These are phyloP conservation scores for Aurifilum marmelostoma DNA, from an alignment of 2,329 filamentous ascomycete species.

Conservation along the genomic window DNA sequence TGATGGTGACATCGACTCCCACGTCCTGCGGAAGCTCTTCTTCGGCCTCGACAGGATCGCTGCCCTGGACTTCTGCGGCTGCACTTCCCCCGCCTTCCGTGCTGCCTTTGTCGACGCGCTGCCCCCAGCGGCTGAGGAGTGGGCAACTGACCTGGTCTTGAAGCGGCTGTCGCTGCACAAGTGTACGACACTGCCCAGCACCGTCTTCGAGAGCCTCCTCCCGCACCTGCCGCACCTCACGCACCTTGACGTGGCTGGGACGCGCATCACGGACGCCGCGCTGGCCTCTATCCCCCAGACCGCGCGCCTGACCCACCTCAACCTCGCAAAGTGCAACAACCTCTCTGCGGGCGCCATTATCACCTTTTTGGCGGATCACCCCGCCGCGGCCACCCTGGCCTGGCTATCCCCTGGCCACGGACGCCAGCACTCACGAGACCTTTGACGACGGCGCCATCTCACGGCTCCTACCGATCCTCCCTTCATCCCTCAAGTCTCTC, in stretches of 20 bases:
- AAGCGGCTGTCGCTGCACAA: slow-evolving; percentile 76
- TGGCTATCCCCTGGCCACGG: slow-evolving; percentile 75
- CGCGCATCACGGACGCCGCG: slow-evolving; percentile 72
- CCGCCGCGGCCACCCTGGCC: slow-evolving; percentile 66
- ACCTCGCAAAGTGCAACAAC: slow-evolving; percentile 74
- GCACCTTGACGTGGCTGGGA: slow-evolving; percentile 79
- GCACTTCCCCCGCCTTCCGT: slow-evolving; percentile 70
- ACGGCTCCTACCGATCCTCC: slow-evolving; percentile 67
- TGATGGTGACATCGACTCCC: slow-evolving; percentile 72
- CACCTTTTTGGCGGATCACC: slow-evolving; percentile 71
- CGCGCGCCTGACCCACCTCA: slow-evolving; percentile 75
- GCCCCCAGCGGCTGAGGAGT: slow-evolving; percentile 44
- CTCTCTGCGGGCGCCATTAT: slow-evolving; percentile 69
- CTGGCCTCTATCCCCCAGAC: slow-evolving; percentile 71
- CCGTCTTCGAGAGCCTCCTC: slow-evolving; percentile 69
- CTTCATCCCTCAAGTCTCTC: slow-evolving; percentile 69
- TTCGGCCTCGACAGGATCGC: slow-evolving; percentile 65
- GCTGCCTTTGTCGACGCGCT: slow-evolving; percentile 63
- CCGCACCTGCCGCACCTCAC: slow-evolving; percentile 72
- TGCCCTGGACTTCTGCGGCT: slow-evolving; percentile 78
- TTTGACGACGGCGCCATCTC: slow-evolving; percentile 68
- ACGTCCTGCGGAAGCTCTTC: slow-evolving; percentile 72
- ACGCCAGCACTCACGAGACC: slow-evolving; percentile 72
- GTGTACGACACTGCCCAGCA: slow-evolving; percentile 70
- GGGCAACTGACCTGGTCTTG: slow-evolving; percentile 58